Evolutionary conservation across 2,329 filamentous ascomycete species (phyloP).

Genomic region (Neonectria faginata): DNA sequence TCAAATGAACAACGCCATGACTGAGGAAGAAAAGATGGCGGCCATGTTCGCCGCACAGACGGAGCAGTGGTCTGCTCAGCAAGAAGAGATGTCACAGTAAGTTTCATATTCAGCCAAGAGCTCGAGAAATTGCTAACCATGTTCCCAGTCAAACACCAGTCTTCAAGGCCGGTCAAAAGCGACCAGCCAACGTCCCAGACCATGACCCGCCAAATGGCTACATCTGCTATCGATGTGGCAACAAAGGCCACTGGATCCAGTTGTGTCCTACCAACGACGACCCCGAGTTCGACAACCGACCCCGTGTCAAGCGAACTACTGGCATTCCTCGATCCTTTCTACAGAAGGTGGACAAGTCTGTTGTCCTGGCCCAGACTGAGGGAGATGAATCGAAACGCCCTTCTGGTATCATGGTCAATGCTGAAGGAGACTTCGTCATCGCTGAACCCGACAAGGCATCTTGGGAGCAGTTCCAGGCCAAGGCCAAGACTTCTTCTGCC

Average conservation of each 20-base stretch:
- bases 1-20: conserved; percentile 82
- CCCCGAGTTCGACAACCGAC: conserved; percentile 92
- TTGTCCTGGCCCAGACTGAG: conserved; percentile 77
- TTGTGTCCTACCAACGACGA: conserved; percentile 98
- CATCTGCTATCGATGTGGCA: conserved; percentile 94
- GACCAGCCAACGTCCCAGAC: conserved; percentile 82
- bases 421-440: conserved; percentile 97
- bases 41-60: conserved; percentile 92
- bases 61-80: conserved; percentile 92
- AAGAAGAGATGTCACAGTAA: conserved; percentile 90
- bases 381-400: conserved; percentile 86
- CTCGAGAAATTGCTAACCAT: conserved; percentile 49
- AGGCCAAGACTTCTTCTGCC: conserved; percentile 86
- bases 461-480: conserved; percentile 97
- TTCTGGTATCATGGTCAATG: conserved; percentile 95
- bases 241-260: conserved; percentile 99
- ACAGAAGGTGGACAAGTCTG: conserved; percentile 93
- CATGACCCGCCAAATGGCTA: conserved; percentile 95
- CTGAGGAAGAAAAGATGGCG: conserved; percentile 92
- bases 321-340: conserved; percentile 96
- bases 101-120: conserved; percentile 44
- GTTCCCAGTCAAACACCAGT: conserved; percentile 69
- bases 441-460: conserved; percentile 94
- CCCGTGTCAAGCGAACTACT: conserved; percentile 94
- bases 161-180: conserved; percentile 71